These are phyloP conservation scores for Xylariales sp. DNA, from an alignment of 2,329 filamentous ascomycete genomes.

Conservation along the genomic window DNA sequence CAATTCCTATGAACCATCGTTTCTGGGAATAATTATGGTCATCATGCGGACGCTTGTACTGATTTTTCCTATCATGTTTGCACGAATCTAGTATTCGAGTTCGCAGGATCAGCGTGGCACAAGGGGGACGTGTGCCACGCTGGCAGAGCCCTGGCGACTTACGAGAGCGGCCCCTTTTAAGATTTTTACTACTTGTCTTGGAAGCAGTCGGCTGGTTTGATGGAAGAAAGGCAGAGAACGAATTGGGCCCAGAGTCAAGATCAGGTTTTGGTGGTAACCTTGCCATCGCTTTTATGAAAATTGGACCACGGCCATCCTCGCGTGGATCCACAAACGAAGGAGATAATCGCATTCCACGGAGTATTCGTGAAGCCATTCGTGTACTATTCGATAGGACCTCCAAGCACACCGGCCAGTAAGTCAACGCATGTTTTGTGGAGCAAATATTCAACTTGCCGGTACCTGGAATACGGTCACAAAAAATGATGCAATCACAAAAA, in stretches of 20 bases:
- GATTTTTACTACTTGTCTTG: constrained; percentile 57
- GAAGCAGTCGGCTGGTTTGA: constrained; percentile 70
- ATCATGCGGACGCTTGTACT: constrained; percentile 55
- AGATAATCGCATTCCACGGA: constrained; percentile 65
- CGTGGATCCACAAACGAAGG: constrained; percentile 59
- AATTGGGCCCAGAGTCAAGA: constrained; percentile 18
- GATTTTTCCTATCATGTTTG: constrained; percentile 52
- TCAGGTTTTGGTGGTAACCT: constrained; percentile 51
- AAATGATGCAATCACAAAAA: constrained; percentile 76
- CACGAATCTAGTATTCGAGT: constrained; percentile 52
- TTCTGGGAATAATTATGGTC: constrained; percentile 43
- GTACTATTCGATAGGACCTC: constrained; percentile 51
- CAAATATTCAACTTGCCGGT: constrained; percentile 48
- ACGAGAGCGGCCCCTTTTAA: constrained; percentile 69
- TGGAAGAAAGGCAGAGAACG: constrained; percentile 52
- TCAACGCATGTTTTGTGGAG: constrained; percentile 18
- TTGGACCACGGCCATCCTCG: constrained; percentile 70
- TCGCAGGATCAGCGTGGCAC: constrained; percentile 67
- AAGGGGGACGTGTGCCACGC: constrained; percentile 65
- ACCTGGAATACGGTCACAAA: constrained; percentile 57
- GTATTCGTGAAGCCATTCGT: constrained; percentile 63
- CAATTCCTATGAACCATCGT: constrained; percentile 57
- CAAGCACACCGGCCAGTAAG: constrained; percentile 17
- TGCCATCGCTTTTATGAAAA: constrained; percentile 60
- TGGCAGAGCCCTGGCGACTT: constrained; percentile 63